Conservation (phyloP, 148 eudicot species). For the Persicaria maculosa region DNA sequence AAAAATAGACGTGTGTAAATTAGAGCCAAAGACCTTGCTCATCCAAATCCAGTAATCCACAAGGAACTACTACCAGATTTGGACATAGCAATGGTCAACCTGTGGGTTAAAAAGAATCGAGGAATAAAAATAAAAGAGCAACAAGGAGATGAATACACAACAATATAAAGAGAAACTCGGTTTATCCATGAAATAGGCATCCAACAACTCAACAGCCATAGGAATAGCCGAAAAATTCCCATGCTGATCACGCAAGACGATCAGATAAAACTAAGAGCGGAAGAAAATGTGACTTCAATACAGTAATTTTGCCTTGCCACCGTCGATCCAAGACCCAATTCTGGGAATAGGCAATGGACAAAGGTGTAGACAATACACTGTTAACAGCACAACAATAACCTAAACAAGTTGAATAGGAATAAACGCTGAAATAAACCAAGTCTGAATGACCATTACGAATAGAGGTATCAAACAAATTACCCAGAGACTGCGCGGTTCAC, state of each 20-base stretch:
- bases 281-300: no score
- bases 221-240: neutral
- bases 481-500: neutral
- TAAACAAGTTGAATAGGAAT: neutral
- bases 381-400: neutral
- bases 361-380: neutral
- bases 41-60: no score
- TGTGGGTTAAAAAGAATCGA: no score
- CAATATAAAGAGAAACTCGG: no score
- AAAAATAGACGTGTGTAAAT: no score
- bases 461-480: neutral
- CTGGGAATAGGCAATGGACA: neutral
- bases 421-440: neutral
- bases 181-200: no score
- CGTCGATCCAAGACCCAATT: constrained; percentile 12
- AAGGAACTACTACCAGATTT: no score
- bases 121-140: no score
- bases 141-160: no score
- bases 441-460: neutral
- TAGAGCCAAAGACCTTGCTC: no score
- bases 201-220: neutral
- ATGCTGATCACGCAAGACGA: neutral
- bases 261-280: no score
- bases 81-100: no score
- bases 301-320: constrained; percentile 9